Base-by-base conservation (phyloP, 139 green algal genomes). In the Ulvella scutata region DNA sequence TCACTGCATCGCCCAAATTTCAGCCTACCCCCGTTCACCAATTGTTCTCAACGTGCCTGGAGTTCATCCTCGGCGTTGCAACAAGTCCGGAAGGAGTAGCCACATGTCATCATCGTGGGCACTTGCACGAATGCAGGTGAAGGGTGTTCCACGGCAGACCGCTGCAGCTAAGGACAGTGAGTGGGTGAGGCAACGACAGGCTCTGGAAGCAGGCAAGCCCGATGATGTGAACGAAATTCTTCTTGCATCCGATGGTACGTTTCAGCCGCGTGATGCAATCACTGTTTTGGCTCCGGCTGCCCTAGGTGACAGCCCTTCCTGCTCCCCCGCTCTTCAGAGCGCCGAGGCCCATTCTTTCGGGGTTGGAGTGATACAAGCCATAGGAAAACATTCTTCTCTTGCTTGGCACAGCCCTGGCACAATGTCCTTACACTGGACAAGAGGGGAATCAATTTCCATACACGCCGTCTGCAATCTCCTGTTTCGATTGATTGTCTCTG, bases 91-190 rank as follows among this genome's bases (percentile, higher is more conserved):
- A 10, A 23, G 35, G 6, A 39, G 31, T 62, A 38, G 31, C 21
- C n/a, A 74, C 37, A 13, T 59, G 31, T 4, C 26, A 2, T 4
- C 21, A 17, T 28, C 33, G 31, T 37, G 6, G 9, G 4, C 34
- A 21, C 6, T n/a, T 73, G 10, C 9, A 3, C n/a, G 13, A 2
- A 23, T 79, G 51, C 75, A 82, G 72, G 61, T 84, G 37, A 81
- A 76, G 3, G 86, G 86, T 10, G 35, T 77, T 21, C 82, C 84
- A 7, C 75, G 86, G 35, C 38, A 81, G 3, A 88, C 90, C 44
- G 85, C 86, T 17, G 43, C 72, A 9, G 85, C 86, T 4, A 91
- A 91, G 72, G 87, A 91, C 77, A 87, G 80, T 34, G 85, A 88
- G 74, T 91, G 87, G 87, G 83, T 89, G 61, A 61, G 80, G 44